Percentiles rank a stretch among this genome's conserved stretches.
phyloP scores from a whole-genome alignment of 495 filamentous ascomycete genomes.

The Trichoderma reesei region DNA sequence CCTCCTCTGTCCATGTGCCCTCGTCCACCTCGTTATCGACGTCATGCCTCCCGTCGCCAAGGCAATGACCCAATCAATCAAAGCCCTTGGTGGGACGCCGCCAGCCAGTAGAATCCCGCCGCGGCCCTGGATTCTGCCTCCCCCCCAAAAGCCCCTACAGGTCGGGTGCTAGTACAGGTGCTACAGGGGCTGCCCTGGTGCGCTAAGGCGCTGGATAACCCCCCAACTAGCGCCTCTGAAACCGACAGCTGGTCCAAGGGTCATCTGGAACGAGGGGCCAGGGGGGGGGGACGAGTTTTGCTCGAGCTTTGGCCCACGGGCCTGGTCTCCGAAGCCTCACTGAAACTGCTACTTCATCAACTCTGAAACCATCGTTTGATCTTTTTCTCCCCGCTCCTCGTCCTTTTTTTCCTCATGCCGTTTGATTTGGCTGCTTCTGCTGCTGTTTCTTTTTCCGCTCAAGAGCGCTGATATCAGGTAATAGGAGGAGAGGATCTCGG shows the following conservation, averaged over 20 bases:
- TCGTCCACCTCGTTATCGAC: background rate
- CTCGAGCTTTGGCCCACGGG: background rate
- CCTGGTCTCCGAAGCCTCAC: background rate
- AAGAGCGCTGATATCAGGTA: too few species aligned
- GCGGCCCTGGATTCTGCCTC: background rate
- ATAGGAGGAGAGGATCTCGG: too few species aligned
- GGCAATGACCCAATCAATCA: background rate
- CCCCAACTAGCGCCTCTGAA: conserved; percentile 7
- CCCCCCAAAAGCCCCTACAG: too few species aligned
- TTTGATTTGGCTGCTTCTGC: background rate
- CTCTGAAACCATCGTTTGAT: conserved; percentile 4
- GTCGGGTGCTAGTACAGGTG: too few species aligned
- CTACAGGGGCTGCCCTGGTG: too few species aligned
- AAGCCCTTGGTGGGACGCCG: background rate
- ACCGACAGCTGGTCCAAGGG: background rate
- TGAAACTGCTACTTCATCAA: background rate
- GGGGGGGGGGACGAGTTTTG: background rate
- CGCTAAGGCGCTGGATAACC: background rate
- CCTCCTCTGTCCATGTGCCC: background rate
- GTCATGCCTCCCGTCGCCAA: conserved; percentile 1
- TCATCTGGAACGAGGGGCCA: background rate
- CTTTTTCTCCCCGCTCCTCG: background rate
- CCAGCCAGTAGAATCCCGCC: background rate
- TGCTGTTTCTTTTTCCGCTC: too few species aligned
- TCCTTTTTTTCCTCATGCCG: background rate